phyloP scores from a whole-genome alignment of 257 asterid genomes.

The Salvia splendens region DNA sequence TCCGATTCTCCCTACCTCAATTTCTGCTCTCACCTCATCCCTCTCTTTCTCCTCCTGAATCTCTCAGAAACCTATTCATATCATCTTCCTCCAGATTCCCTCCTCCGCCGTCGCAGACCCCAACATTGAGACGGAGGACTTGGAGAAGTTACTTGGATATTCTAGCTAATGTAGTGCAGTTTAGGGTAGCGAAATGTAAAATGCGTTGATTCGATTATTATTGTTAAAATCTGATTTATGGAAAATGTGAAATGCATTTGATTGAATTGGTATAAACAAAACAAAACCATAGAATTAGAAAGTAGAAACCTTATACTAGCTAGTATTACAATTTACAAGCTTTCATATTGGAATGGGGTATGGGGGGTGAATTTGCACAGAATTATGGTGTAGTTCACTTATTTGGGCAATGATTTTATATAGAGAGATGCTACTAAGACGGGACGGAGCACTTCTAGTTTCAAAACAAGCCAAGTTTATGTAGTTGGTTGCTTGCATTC shows the following conservation, averaged over 20 bases:
- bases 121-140: slow-evolving; percentile 53
- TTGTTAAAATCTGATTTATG: background rate
- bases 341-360: background rate
- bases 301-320: background rate
- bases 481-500: background rate
- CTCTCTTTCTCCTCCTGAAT: slow-evolving; percentile 85
- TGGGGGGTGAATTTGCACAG: background rate
- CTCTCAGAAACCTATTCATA: slow-evolving; percentile 47
- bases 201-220: background rate
- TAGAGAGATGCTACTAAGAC: background rate
- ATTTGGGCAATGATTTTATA: background rate
- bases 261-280: background rate
- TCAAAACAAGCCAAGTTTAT: background rate
- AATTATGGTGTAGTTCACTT: background rate
- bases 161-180: background rate
- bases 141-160: slow-evolving; percentile 36
- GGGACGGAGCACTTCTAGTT: background rate
- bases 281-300: too few species aligned
- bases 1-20: too few species aligned
- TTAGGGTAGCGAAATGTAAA: background rate
- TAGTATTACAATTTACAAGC: background rate
- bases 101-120: slow-evolving; percentile 46
- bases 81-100: slow-evolving; percentile 17
- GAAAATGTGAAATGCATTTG: background rate
- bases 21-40: slow-evolving; percentile 69